Evolutionary conservation across 441 rosid species (phyloP), one percentile per base, ranked within the genome.

Genomic region (Croton laevigatus): DNA sequence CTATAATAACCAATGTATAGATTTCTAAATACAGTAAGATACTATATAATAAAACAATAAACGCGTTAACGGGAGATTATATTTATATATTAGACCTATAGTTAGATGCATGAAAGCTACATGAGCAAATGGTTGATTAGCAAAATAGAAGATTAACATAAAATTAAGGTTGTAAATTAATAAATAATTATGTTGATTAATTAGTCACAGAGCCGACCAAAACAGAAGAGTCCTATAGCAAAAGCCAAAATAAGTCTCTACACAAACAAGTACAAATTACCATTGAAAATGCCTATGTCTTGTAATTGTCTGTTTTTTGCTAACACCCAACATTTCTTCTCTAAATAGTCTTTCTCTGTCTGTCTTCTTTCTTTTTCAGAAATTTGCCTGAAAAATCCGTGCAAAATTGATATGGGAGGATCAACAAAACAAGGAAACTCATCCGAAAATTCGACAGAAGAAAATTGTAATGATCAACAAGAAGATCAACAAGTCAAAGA

Each of bases 371-470:
- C 58, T 53, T 54, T 54, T 9, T 6, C 44, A 4, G 11, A 40
- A 6, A 1, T 40, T 40, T 5, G 1, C 44, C 44, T 40, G 7
- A 40, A 40, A 9, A 40, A 4, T 4, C 10, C 1, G 44, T 40
- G 44, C 8, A 40, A 40, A 40, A 14, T 8, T 32, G 44, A 42
- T 0, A 81, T 82, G 86, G 85, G 77, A 63, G 85, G 44, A 40
- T 74, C 78, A 4, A 68, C 53, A 16, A 80, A 71, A 40, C 79
- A 73, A 66, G 81, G 60, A 36, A 27, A 61, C 68, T 52, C 57
- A 52, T 58, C 81, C 2, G 85, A 77, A 32, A 8, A 74, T 64
- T 76, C 80, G 36, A 73, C 78, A 38, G 80, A 81, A 0, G 87
- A 75, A 69, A 69, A 63, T 23, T 75, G 69, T 23, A 77, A 71